Percentiles rank a stretch among this genome's conserved stretches.
Evolutionary conservation across 106 monocot species (phyloP).

Genomic region (Amphibolis antarctica): DNA sequence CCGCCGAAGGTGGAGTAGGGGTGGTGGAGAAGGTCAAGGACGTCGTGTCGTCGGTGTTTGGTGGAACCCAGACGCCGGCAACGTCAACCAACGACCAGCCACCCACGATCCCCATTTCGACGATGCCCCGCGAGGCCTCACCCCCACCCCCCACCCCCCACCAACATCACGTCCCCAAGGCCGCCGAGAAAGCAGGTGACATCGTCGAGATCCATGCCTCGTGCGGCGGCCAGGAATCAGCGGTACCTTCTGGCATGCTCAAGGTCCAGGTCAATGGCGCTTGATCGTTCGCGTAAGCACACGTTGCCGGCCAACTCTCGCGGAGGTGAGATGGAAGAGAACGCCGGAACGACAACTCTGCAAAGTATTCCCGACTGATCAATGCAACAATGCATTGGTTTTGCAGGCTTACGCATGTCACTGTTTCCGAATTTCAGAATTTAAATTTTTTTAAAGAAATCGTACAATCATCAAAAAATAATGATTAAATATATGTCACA

Average conservation of each 20-base stretch:
- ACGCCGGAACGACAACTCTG: slow-evolving; percentile 1
- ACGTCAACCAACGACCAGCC: neutral
- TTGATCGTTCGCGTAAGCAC: neutral
- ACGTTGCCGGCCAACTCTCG: neutral
- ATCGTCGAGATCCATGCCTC: neutral
- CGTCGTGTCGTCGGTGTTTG: slow-evolving; percentile 21
- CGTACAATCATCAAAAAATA: too few species aligned
- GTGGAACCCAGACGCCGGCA: neutral
- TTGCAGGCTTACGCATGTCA: too few species aligned
- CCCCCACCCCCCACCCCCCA: neutral
- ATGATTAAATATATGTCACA: too few species aligned
- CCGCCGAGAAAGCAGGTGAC: neutral
- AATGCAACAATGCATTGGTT: too few species aligned
- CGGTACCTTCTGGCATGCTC: neutral
- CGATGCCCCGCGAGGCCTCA: neutral
- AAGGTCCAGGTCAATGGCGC: neutral
- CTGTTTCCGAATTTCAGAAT: too few species aligned
- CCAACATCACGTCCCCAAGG: too few species aligned
- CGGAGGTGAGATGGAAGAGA: slow-evolving; percentile 6
- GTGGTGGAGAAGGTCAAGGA: slow-evolving; percentile 34
- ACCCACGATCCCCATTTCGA: slow-evolving; percentile 1
- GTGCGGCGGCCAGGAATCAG: neutral
- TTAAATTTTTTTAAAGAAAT: too few species aligned
- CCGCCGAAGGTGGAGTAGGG: slow-evolving; percentile 9
- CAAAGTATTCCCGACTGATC: too few species aligned